These are phyloP conservation scores for Tephrocybe sp. DNA, from an alignment of 768 basidiomycete species.

Conservation along the genomic window DNA sequence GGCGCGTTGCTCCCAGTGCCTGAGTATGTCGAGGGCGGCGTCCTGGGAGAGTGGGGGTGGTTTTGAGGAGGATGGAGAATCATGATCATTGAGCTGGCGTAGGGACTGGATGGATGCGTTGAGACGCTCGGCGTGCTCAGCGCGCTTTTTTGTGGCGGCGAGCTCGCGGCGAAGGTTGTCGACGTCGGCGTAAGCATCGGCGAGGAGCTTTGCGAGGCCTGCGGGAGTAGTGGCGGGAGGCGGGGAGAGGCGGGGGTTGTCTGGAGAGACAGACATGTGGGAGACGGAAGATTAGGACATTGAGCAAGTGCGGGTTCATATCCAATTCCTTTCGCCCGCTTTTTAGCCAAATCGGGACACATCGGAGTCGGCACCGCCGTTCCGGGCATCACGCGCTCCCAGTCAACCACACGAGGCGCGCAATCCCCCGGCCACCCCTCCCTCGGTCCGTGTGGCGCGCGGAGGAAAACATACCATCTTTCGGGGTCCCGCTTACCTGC, in stretches of 20 bases:
- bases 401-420: conserved; percentile 17
- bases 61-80: too few species aligned
- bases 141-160: conserved; percentile 35
- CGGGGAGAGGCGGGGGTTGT: conserved; percentile 1
- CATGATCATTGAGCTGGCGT: conserved; percentile 12
- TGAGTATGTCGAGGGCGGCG: conserved; percentile 32
- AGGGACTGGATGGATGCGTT: conserved; percentile 21
- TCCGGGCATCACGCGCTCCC: conserved; percentile 22
- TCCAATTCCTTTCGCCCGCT: conserved; percentile 6
- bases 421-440: conserved; percentile 13
- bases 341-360: conserved; percentile 10
- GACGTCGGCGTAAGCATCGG: conserved; percentile 50
- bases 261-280: conserved; percentile 14
- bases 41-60: conserved; percentile 15
- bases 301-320: not conserved
- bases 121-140: conserved; percentile 55
- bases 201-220: conserved; percentile 58
- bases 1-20: conserved; percentile 52
- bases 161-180: conserved; percentile 56
- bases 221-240: conserved; percentile 23
- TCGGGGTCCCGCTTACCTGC: conserved; percentile 16
- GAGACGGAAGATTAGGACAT: not conserved
- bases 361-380: conserved; percentile 22
- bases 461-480: conserved; percentile 2
- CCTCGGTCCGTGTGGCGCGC: not conserved